Conservation (phyloP, 306 rosid genomes). For the Quercus glauca region DNA sequence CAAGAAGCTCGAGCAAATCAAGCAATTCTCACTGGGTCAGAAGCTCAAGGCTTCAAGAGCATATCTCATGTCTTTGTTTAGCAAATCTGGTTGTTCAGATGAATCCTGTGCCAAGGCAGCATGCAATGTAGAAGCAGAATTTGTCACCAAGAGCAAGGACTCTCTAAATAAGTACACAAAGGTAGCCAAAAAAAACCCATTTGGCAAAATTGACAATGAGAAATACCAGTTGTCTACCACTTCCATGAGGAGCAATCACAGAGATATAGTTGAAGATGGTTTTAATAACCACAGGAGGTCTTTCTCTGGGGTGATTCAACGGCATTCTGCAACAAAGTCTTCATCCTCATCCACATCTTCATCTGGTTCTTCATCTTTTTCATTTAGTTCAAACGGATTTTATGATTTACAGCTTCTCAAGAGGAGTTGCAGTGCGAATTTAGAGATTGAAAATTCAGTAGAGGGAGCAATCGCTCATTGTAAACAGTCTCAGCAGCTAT, state of each 20-base stretch:
- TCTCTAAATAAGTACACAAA: conserved; percentile 38
- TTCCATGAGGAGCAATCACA: conserved; percentile 42
- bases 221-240: conserved; percentile 36
- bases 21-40: conserved; percentile 51
- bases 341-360: conserved; percentile 60
- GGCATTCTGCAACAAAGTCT: conserved; percentile 40
- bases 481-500: conserved; percentile 57
- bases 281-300: conserved; percentile 57
- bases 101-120: conserved; percentile 45
- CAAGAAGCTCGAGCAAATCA: conserved; percentile 62
- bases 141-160: conserved; percentile 21
- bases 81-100: conserved; percentile 61
- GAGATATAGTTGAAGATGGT: conserved; percentile 50
- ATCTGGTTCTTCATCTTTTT: conserved; percentile 80
- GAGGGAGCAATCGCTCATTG: conserved; percentile 98
- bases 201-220: conserved; percentile 41
- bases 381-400: conserved; percentile 61
- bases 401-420: conserved; percentile 56
- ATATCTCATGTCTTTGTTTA: conserved; percentile 65
- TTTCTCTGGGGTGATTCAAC: conserved; percentile 73
- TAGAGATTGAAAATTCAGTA: conserved; percentile 68
- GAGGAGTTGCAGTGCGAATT: conserved; percentile 70
- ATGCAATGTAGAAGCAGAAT: conserved; percentile 31
- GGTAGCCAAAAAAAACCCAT: conserved; percentile 42
- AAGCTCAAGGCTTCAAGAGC: conserved; percentile 67